Conservation (phyloP, 2,329 filamentous ascomycete genomes). For the Colletotrichum simmondsii region DNA sequence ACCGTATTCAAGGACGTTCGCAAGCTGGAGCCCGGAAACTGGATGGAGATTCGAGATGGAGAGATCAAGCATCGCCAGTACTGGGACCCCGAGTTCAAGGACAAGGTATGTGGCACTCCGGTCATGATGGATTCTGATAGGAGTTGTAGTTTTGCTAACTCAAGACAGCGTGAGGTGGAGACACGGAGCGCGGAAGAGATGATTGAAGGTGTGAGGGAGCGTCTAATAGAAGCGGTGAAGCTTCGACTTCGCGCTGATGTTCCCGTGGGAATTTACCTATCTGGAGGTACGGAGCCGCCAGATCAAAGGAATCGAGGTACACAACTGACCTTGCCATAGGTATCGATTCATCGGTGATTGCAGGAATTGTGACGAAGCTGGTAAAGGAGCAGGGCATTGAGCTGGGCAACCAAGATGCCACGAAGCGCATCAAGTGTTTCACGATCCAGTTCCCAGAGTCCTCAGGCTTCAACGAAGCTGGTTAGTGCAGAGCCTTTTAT, state of each 20-base stretch:
- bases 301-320: constrained; percentile 33
- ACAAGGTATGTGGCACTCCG: constrained; percentile 55
- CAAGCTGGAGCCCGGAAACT: constrained; percentile 56
- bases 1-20: constrained; percentile 62
- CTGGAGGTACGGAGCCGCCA: constrained; percentile 67
- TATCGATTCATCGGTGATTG: constrained; percentile 66
- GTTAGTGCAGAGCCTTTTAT: constrained; percentile 35
- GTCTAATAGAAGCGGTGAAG: constrained; percentile 62
- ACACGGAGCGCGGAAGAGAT: constrained; percentile 60
- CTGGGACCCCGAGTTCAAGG: constrained; percentile 63
- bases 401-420: constrained; percentile 54
- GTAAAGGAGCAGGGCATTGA: constrained; percentile 56
- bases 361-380: constrained; percentile 65
- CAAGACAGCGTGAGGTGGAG: constrained; percentile 46
- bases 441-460: constrained; percentile 63
- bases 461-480: constrained; percentile 61
- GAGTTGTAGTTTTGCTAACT: not conserved
- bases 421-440: constrained; percentile 51
- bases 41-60: constrained; percentile 50
- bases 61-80: constrained; percentile 54
- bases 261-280: constrained; percentile 66
- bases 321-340: constrained; percentile 59
- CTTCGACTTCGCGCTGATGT: constrained; percentile 67
- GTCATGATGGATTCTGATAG: not conserved
- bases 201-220: constrained; percentile 58